Evolutionary conservation across 768 basidiomycete species (phyloP), one percentile per base, ranked within the genome.

Genomic region (Scleroderma bovista): DNA sequence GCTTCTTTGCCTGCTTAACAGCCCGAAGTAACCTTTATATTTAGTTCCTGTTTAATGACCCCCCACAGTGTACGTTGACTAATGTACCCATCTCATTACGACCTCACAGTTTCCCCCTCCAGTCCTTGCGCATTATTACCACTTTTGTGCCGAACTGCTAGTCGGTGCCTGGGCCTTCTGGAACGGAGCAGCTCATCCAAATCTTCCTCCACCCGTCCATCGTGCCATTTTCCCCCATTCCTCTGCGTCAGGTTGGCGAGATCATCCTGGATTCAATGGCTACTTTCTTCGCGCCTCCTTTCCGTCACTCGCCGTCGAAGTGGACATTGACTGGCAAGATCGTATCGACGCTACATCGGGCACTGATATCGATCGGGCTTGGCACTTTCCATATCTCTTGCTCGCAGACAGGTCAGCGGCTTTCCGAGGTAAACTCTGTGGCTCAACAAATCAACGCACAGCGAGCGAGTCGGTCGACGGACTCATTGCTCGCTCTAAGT

Each of bases 101-200:
- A 40, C 19, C 46, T 56, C 33, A 55, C 29, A 29, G 36, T 54
- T n/a, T n/a, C n/a, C 9, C n/a, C 32, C 3, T 6, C 23, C 32
- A 72, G 69, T 93, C 74, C 75, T 92, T n/a, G 71, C 74, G 41
- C 91, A 93, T 63, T 93, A 91, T 65, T 93, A 92, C 66, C 91
- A 93, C 67, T 84, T 89, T 51, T 86, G 85, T 29, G 91, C 86
- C 0, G 91, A 93, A 61, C 79, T 89, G 42, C 69, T 89, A 50
- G 71, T 92, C 29, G 90, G 89, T 29, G 69, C 78, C 3, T 88
- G 87, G 76, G 78, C 86, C 2, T 78, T 88, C 57, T 88, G 84
- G 84, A 71, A 74, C 40, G 83, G 83, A 32, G 75, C 83, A 6
- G 52, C 55, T 16, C 58, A 62, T 49, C 49, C 64, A 38, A 52